These are phyloP conservation scores for Phaeomoniella chlamydospora DNA, from an alignment of 2,329 filamentous ascomycete genomes.

Conservation along the genomic window DNA sequence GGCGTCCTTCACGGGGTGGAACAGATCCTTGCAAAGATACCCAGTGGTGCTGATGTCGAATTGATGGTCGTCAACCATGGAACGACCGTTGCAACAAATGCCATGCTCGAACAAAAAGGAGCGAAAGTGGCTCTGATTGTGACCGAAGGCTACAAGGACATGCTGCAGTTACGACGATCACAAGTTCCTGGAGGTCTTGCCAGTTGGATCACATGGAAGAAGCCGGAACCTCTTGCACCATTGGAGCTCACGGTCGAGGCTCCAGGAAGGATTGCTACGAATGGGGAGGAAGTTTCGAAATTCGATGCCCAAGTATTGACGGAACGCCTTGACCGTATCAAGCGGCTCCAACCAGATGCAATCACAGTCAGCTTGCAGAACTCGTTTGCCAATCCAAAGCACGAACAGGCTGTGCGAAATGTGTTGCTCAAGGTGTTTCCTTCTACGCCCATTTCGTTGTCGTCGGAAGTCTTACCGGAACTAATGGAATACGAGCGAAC, in stretches of 20 bases:
- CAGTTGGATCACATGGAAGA: conserved; percentile 33
- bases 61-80: conserved; percentile 27
- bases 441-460: conserved; percentile 3
- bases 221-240: conserved; percentile 33
- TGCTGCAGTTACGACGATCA: conserved; percentile 36
- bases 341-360: conserved; percentile 3
- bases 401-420: conserved; percentile 3
- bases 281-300: conserved; percentile 4
- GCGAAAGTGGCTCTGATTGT: conserved; percentile 79
- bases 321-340: conserved; percentile 2
- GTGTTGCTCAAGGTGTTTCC: conserved; percentile 4
- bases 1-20: conserved; percentile 1
- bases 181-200: conserved; percentile 37
- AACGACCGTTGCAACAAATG: conserved; percentile 88
- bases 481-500: conserved; percentile 8
- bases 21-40: conserved; percentile 5
- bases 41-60: conserved; percentile 1
- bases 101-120: conserved; percentile 76
- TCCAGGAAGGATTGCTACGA: conserved; percentile 4
- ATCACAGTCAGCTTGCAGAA: conserved; percentile 6
- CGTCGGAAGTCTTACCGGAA: conserved; percentile 4
- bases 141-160: conserved; percentile 77
- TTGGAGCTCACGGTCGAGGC: conserved; percentile 24
- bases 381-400: conserved; percentile 5
- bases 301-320: conserved; percentile 4